A percentile compares a stretch with the other conserved stretches of the same genome.
Conservation (phyloP, 352 stramenopile species). For the Peronospora destructor region DNA sequence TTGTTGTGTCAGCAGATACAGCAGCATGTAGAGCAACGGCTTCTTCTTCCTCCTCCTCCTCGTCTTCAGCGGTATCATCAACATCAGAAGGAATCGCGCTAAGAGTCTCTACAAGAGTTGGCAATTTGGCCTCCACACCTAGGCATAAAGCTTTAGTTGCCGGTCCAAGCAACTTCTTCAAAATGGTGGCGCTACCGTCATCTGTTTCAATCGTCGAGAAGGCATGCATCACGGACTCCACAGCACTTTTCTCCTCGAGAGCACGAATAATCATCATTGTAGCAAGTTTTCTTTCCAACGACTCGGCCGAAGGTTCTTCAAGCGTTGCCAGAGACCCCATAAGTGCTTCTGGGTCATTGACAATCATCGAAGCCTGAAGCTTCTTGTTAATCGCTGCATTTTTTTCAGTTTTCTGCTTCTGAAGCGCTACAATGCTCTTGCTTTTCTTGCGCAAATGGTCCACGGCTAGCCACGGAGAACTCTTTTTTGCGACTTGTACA, state of each 20-base stretch:
- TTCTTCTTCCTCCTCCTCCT: slow-evolving; percentile 10
- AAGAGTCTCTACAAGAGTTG: slow-evolving; percentile 31
- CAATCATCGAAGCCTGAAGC: slow-evolving; percentile 52
- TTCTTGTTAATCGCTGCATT: slow-evolving; percentile 42
- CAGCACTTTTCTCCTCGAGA: slow-evolving; percentile 62
- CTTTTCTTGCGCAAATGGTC: slow-evolving; percentile 42
- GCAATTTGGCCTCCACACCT: slow-evolving; percentile 50
- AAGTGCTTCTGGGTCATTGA: slow-evolving; percentile 56
- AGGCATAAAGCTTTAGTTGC: slow-evolving; percentile 51
- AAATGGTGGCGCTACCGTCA: slow-evolving; percentile 18
- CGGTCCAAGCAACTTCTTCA: slow-evolving; percentile 29
- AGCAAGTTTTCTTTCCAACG: slow-evolving; percentile 62
- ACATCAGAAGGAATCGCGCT: slow-evolving; percentile 15
- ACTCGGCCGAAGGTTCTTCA: slow-evolving; percentile 58
- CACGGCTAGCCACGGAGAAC: slow-evolving; percentile 46
- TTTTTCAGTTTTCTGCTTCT: slow-evolving; percentile 35
- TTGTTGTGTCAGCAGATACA: slow-evolving; percentile 28
- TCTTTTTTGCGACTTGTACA: slow-evolving; percentile 50
- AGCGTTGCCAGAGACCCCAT: slow-evolving; percentile 63
- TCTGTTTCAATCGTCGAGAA: slow-evolving; percentile 24
- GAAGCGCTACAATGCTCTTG: slow-evolving; percentile 29
- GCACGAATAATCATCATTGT: slow-evolving; percentile 80
- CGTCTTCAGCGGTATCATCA: slow-evolving; percentile 7
- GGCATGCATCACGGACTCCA: slow-evolving; percentile 43
- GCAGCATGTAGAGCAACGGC: slow-evolving; percentile 1